Evolutionary conservation across 495 filamentous ascomycete genomes (phyloP), one percentile per base, ranked within the genome.

Genomic region (Neurospora sp.): DNA sequence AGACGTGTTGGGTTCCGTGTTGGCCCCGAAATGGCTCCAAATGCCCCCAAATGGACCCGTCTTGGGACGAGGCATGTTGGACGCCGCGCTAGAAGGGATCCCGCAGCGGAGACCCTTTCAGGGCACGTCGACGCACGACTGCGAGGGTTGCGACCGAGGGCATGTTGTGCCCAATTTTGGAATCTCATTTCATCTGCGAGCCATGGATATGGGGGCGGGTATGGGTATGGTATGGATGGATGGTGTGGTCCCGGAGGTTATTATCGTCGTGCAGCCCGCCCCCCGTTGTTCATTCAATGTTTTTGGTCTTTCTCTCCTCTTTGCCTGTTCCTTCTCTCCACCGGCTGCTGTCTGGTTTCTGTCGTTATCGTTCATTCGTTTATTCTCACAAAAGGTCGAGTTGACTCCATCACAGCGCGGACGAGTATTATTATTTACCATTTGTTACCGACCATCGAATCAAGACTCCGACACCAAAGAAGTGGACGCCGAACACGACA

Each of bases 61-160:
- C 12, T 35, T 61, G 5, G 10, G 53, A 35, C 42, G 20, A 53
- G 45, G 45, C 45, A 53, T 61, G 53, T 65, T 65, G 53, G 53
- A 35, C 22, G 53, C 53, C 53, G 53, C 53, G 53, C 53, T 65
- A 65, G 14, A 65, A 65, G 53, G 53, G 53, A 65, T 65, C 53
- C 53, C 53, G 53, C 53, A 65, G 53, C 53, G 53, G 53, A 65
- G 53, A 65, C 53, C 73, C 72, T 72, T 70, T 73, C 40, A 61
- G 68, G 31, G 70, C 70, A 73, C 53, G 4, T 61, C 53, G 22
- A 61, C 53, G 53, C 53, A 61, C 53, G 53, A 14, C 53, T 18
- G 53, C 53, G 53, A 65, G 27, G 53, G 27, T 18, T 65, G 53
- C 27, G 27, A 31, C 27, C 53, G 53, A 61, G 53, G 53, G 53